Evolutionary conservation across 495 filamentous ascomycete genomes (phyloP).

Genomic region (Daldinia childiae): DNA sequence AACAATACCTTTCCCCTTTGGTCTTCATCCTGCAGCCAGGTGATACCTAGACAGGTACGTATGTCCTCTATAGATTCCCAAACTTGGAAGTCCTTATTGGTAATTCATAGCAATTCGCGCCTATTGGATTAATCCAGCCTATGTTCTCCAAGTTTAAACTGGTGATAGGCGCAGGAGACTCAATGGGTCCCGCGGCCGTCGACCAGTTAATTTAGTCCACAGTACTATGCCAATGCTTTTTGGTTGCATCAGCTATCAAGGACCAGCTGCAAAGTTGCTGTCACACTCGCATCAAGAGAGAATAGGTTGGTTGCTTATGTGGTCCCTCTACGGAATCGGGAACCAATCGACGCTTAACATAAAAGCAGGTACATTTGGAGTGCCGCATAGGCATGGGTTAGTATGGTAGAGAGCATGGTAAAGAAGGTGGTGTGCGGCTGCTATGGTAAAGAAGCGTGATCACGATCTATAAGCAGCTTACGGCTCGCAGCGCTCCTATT

Average conservation of each 20-base stretch:
- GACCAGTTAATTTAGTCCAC: conserved; percentile 37
- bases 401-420: not conserved
- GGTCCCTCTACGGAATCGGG: conserved; percentile 32
- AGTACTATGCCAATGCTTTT: conserved; percentile 29
- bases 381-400: conserved; percentile 26
- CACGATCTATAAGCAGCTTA: conserved; percentile 34
- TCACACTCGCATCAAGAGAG: conserved; percentile 39
- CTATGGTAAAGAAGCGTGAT: conserved; percentile 35
- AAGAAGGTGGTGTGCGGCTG: conserved; percentile 40
- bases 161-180: conserved; percentile 36
- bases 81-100: conserved; percentile 27
- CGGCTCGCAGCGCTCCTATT: conserved; percentile 29
- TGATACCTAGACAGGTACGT: conserved; percentile 28
- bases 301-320: conserved; percentile 26
- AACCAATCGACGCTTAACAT: conserved; percentile 35
- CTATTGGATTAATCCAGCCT: conserved; percentile 33
- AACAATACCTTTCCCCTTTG: conserved; percentile 38
- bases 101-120: conserved; percentile 14
- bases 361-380: conserved; percentile 40
- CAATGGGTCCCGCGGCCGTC: conserved; percentile 27
- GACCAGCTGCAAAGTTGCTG: conserved; percentile 32
- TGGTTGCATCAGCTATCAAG: conserved; percentile 29
- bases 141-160: conserved; percentile 19
- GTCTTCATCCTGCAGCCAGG: conserved; percentile 38
- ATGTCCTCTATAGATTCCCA: conserved; percentile 21